Percentiles rank a stretch among this genome's conserved stretches.
phyloP scores from a whole-genome alignment of 805 yeast genomes.

The Ogataea thermomethanolica region DNA sequence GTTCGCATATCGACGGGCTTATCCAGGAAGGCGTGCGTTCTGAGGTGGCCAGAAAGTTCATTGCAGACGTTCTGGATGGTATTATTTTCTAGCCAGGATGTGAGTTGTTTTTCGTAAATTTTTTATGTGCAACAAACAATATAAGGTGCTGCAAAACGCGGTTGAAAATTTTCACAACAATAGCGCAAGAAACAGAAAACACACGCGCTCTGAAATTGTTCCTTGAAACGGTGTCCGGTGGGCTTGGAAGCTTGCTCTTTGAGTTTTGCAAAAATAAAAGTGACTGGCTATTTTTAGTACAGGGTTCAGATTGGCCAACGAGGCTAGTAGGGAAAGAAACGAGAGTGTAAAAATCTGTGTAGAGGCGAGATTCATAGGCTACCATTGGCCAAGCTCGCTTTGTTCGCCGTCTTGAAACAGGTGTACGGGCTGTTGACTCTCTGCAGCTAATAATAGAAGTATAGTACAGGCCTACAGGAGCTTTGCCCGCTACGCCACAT shows the following conservation, averaged over 20 bases:
- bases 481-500: too few relatives aligned
- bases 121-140: conserved; percentile 1
- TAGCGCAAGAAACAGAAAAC: neutral
- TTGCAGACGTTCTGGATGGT: conserved; percentile 6
- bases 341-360: neutral
- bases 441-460: too few relatives aligned
- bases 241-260: neutral
- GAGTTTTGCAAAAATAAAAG: neutral
- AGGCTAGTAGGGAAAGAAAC: neutral
- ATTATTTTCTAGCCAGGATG: neutral
- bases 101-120: neutral
- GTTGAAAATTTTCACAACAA: conserved; percentile 2
- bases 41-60: conserved; percentile 9
- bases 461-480: too few relatives aligned
- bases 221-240: conserved; percentile 1
- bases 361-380: neutral
- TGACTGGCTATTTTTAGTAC: conserved; percentile 1
- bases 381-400: neutral
- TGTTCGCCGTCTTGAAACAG: too few relatives aligned
- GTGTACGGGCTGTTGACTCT: too few relatives aligned
- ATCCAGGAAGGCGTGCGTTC: conserved; percentile 7
- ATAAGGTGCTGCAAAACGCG: conserved; percentile 5
- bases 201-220: conserved; percentile 1
- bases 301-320: neutral
- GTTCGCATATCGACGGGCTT: neutral